Conservation (phyloP, 306 rosid species). For the Neltuma alba region DNA sequence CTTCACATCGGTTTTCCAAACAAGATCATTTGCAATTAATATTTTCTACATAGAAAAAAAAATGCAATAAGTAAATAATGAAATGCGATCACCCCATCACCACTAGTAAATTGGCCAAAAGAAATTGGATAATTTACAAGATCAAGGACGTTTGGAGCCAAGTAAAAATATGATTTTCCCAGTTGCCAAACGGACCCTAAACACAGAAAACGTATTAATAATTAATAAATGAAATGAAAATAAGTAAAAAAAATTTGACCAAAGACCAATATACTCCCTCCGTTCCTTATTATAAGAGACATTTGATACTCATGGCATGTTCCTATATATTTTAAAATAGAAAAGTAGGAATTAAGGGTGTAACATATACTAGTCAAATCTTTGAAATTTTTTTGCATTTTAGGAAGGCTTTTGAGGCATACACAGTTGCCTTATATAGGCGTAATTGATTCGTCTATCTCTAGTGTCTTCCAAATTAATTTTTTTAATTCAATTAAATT, state of each 20-base stretch:
- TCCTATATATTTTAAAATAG: slow-evolving; percentile 32
- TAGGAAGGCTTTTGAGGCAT: slow-evolving; percentile 27
- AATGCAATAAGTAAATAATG: background rate
- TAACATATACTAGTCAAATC: slow-evolving; percentile 31
- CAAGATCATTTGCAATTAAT: background rate
- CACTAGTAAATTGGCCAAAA: too few relatives aligned
- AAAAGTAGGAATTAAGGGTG: slow-evolving; percentile 38
- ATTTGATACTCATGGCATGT: too few relatives aligned
- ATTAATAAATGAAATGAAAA: background rate
- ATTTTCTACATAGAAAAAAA: background rate
- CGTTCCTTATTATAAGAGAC: too few relatives aligned
- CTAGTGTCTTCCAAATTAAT: background rate
- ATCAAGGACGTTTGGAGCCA: background rate
- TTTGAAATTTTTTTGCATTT: slow-evolving; percentile 26
- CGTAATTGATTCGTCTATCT: slow-evolving; percentile 1
- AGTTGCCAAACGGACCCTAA: background rate
- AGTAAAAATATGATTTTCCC: background rate
- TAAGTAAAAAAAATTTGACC: background rate
- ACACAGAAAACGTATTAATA: background rate
- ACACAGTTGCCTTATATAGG: slow-evolving; percentile 30
- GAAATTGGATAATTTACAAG: too few relatives aligned
- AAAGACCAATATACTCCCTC: background rate
- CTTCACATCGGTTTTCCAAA: background rate
- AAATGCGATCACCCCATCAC: background rate
- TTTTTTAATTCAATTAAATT: background rate